Percentiles rank a stretch among this genome's conserved stretches.
phyloP scores from a whole-genome alignment of 2,329 filamentous ascomycete genomes.

The Aulographum hederae region DNA sequence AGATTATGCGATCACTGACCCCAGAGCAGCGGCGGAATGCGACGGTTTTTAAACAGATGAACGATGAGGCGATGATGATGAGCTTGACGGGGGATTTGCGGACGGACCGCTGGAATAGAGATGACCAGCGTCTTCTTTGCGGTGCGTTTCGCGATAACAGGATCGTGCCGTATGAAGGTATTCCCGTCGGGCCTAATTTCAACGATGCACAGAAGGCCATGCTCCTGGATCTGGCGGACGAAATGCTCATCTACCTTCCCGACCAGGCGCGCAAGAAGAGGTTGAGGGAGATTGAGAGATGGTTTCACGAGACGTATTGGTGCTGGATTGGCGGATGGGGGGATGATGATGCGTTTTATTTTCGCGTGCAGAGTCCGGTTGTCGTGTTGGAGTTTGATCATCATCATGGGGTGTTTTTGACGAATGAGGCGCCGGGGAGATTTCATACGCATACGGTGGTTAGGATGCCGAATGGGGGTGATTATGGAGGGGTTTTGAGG shows the following conservation, averaged over 20 bases:
- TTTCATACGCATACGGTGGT: constrained; percentile 66
- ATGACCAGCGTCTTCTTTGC: constrained; percentile 62
- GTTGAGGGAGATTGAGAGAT: constrained; percentile 33
- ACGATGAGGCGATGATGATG: constrained; percentile 41
- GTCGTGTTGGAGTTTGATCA: constrained; percentile 63
- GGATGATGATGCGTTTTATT: constrained; percentile 57
- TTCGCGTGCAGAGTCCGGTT: constrained; percentile 58
- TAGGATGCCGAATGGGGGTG: constrained; percentile 54
- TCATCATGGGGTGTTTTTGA: constrained; percentile 61
- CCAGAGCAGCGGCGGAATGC: constrained; percentile 28
- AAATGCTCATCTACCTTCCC: constrained; percentile 55
- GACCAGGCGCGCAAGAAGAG: constrained; percentile 32
- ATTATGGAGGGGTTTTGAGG: constrained; percentile 46
- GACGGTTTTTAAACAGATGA: constrained; percentile 39
- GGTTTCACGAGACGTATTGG: constrained; percentile 57
- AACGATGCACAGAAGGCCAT: constrained; percentile 29
- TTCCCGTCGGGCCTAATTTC: constrained; percentile 33
- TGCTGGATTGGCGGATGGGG: constrained; percentile 58
- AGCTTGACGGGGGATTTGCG: constrained; percentile 26
- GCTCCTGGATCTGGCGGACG: constrained; percentile 38
- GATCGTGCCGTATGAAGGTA: constrained; percentile 52
- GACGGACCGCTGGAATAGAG: constrained; percentile 55
- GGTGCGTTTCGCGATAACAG: constrained; percentile 67
- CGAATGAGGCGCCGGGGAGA: constrained; percentile 53
- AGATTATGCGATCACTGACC: constrained; percentile 47